Evolutionary conservation across 768 basidiomycete species (phyloP), one percentile per base, ranked within the genome.

Genomic region (Dioszegia aurantiaca): DNA sequence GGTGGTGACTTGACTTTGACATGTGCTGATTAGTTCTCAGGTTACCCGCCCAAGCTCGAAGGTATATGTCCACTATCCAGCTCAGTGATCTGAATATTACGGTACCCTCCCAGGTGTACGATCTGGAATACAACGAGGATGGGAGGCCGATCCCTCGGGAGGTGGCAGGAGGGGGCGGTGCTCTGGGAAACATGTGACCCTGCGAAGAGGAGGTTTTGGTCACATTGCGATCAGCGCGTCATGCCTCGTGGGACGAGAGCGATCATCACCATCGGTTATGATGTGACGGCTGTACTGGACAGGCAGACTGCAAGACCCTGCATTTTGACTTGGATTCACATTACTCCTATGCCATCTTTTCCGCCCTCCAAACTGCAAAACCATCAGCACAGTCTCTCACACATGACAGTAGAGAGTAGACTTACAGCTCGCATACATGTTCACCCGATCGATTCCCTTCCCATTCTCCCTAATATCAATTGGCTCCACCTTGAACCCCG

Each of bases 391-490:
- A 56, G 36, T 33, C 42, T 21, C 36, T 40, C 49, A 12, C 55
- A 26, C 16, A 10, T 37, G 19, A 26, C 10, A 40, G 16, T 19
- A 19, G 24, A 33, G 46, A 21, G 5, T 4, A n/a, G n/a, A 68
- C 69, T 68, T 53, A 71, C 69, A 67, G 2, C 60, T 60, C 23
- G 74, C 83, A 53, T 65, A 85, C 86, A 87, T 87, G 68, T 87
- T 87, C 30, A 87, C 86, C 58, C 83, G 77, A 73, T 87, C 86
- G 51, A 88, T 80, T 3, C 84, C 82, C 4, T 63, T 72, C 1
- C 83, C 82, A 56, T 75, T 70, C 62, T 81, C 77, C 54, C 87
- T 78, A 57, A 85, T 78, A 19, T 80, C 81, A 14, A 87, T 76
- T 9, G 82, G 76, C 26, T 78, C 69, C 21, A 86, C 82, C 5